phyloP scores from a whole-genome alignment of 495 filamentous ascomycete species.

The Aspergillus indologenus region DNA sequence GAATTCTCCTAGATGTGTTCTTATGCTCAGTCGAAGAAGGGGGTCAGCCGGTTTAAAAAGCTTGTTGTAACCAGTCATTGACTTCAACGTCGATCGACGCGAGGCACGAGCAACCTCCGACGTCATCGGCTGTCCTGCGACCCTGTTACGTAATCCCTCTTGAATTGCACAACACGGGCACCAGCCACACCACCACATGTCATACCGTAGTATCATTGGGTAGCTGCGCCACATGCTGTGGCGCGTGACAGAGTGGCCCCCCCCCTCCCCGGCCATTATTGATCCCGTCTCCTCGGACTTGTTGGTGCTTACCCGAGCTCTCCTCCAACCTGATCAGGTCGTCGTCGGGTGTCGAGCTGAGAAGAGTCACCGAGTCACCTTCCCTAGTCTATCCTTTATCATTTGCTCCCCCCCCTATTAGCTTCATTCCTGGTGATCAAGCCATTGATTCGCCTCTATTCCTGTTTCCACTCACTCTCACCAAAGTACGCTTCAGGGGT shows the following conservation, averaged over 20 bases:
- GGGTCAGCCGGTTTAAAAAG: neutral
- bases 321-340: conserved; percentile 5
- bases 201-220: conserved; percentile 3
- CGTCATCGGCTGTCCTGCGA: conserved; percentile 1
- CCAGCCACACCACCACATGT: conserved; percentile 16
- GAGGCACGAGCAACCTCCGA: neutral
- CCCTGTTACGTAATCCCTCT: conserved; percentile 13
- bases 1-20: neutral
- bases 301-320: conserved; percentile 1
- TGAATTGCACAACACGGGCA: too few relatives aligned
- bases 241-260: conserved; percentile 3
- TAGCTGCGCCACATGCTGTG: conserved; percentile 14
- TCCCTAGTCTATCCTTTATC: neutral
- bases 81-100: neutral
- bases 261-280: neutral
- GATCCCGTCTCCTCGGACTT: neutral
- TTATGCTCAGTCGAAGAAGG: neutral
- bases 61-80: conserved; percentile 2
- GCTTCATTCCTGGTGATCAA: neutral
- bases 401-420: neutral
- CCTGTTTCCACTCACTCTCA: conserved; percentile 5
- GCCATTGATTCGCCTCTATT: neutral
- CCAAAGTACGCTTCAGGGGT: conserved; percentile 27
- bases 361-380: conserved; percentile 7
- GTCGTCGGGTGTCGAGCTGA: conserved; percentile 9